Percentiles rank a stretch among this genome's conserved stretches.
These are phyloP conservation scores for Dicorynia guianensis DNA, from an alignment of 306 rosid species.

Conservation along the genomic window DNA sequence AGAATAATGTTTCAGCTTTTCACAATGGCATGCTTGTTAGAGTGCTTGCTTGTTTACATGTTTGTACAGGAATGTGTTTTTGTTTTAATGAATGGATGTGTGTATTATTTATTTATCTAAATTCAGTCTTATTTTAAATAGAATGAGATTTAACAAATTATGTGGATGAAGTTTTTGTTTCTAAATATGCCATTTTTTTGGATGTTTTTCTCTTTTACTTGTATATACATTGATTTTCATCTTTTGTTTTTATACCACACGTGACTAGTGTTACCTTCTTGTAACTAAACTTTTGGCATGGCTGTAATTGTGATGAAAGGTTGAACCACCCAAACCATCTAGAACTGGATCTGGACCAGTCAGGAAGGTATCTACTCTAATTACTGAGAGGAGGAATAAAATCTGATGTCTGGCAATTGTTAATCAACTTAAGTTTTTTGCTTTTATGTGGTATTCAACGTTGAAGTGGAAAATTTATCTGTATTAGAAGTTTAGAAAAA, in stretches of 20 bases:
- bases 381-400: conserved; percentile 20
- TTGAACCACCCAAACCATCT: conserved; percentile 65
- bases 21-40: neutral
- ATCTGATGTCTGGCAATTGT: conserved; percentile 14
- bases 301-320: conserved; percentile 55
- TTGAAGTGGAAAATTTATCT: neutral
- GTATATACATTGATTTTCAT: conserved; percentile 24
- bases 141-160: neutral
- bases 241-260: conserved; percentile 7
- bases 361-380: conserved; percentile 70
- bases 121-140: neutral
- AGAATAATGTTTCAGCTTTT: neutral
- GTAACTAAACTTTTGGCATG: conserved; percentile 19
- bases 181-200: conserved; percentile 5
- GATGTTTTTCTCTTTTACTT: conserved; percentile 23
- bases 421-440: conserved; percentile 27
- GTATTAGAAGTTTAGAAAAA: neutral
- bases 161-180: conserved; percentile 26
- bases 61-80: neutral
- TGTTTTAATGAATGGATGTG: neutral
- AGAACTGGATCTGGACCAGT: conserved; percentile 78
- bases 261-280: conserved; percentile 1
- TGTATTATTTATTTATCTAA: conserved; percentile 14
- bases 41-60: neutral
- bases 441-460: conserved; percentile 20